These are phyloP conservation scores for Pyrenophora tritici-repentis DNA, from an alignment of 2,329 filamentous ascomycete species.

Conservation along the genomic window DNA sequence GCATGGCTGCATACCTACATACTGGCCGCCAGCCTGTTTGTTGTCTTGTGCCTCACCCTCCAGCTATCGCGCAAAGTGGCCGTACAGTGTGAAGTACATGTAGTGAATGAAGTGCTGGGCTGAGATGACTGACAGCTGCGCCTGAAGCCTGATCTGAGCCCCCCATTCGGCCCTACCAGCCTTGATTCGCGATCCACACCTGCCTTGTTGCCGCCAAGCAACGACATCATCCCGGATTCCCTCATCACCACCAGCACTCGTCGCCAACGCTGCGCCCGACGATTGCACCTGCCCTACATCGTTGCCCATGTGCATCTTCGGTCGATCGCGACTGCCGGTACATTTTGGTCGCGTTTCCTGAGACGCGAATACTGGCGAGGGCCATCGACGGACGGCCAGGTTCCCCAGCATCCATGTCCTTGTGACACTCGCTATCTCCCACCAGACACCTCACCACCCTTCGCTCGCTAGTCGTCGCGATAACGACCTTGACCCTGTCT, in stretches of 20 bases:
- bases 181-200: conserved; percentile 20
- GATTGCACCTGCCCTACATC: conserved; percentile 8
- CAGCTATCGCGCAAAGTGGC: not conserved
- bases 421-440: conserved; percentile 45
- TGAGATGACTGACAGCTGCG: conserved; percentile 14
- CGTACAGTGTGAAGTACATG: not conserved
- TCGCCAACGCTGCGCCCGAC: conserved; percentile 4
- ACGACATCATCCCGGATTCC: conserved; percentile 32
- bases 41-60: not conserved
- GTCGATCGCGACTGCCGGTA: conserved; percentile 19
- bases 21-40: conserved; percentile 8
- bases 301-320: conserved; percentile 19
- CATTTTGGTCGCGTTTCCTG: conserved; percentile 18
- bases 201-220: conserved; percentile 23
- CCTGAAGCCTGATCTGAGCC: conserved; percentile 11
- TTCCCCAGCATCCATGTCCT: conserved; percentile 42
- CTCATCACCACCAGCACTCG: conserved; percentile 13
- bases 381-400: conserved; percentile 14
- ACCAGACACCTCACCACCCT: conserved; percentile 21
- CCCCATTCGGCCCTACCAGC: conserved; percentile 26
- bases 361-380: conserved; percentile 13
- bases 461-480: conserved; percentile 15
- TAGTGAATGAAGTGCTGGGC: conserved; percentile 15
- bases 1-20: conserved; percentile 23
- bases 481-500: conserved; percentile 21